Conservation (phyloP, 176 grass and related monocot genomes). For the Oryza brachyantha region DNA sequence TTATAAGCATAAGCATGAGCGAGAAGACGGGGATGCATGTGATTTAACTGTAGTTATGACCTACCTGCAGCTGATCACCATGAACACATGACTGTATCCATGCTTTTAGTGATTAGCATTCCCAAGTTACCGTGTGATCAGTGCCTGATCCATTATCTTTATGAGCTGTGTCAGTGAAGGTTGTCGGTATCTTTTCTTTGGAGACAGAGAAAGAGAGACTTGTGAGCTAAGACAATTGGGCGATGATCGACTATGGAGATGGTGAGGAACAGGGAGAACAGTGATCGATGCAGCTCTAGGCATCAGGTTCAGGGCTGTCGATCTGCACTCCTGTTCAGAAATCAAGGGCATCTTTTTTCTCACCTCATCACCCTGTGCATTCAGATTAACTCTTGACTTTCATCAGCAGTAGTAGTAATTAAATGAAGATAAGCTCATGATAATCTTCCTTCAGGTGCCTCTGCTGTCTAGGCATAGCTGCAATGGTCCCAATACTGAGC, state of each 20-base stretch:
- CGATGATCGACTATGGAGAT: constrained; percentile 1
- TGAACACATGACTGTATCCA: neutral
- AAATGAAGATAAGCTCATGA: constrained; percentile 23
- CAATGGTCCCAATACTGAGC: neutral
- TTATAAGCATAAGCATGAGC: too few relatives aligned
- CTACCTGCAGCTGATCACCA: neutral
- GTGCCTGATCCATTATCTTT: constrained; percentile 31
- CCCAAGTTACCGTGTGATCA: constrained; percentile 44
- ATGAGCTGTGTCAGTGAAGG: constrained; percentile 31
- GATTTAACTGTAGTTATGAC: constrained; percentile 28
- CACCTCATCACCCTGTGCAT: constrained; percentile 9
- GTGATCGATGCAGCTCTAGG: constrained; percentile 29
- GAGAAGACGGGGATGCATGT: too few relatives aligned
- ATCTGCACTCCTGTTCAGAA: constrained; percentile 34
- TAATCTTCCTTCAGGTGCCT: neutral
- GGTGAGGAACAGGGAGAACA: constrained; percentile 8
- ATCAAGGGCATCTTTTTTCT: constrained; percentile 29
- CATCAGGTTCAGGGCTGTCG: constrained; percentile 21
- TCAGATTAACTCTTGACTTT: neutral
- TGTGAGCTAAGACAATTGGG: neutral
- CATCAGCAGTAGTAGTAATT: neutral
- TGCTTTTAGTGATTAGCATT: constrained; percentile 9
- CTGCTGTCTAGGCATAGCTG: neutral
- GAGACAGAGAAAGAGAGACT: neutral
- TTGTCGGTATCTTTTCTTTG: constrained; percentile 33